Percentiles rank a stretch among this genome's conserved stretches.
Evolutionary conservation across 1,284 basidiomycete genomes (phyloP).

Genomic region (Ustilago trichophora): DNA sequence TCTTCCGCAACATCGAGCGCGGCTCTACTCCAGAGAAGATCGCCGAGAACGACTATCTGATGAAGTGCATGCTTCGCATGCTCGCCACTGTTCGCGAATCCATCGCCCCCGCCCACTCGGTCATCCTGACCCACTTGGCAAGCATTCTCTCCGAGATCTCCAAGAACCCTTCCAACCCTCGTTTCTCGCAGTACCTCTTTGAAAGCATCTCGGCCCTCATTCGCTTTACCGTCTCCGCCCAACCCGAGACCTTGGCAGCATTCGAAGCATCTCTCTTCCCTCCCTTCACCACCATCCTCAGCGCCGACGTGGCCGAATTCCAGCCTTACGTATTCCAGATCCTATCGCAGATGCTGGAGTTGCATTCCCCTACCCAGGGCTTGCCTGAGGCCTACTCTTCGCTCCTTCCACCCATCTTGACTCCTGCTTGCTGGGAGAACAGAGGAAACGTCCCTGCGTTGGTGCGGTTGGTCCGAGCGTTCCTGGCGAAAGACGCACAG

Average conservation of each 20-base stretch:
- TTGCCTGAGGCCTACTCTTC: slow-evolving; percentile 82
- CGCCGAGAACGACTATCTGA: slow-evolving; percentile 96
- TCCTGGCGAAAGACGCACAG: slow-evolving; percentile 77
- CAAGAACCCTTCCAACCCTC: slow-evolving; percentile 95
- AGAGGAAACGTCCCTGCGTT: slow-evolving; percentile 95
- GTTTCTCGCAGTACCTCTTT: slow-evolving; percentile 97
- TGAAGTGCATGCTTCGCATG: slow-evolving; percentile 97
- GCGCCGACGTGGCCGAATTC: slow-evolving; percentile 94
- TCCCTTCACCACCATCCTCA: slow-evolving; percentile 86
- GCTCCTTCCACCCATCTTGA: slow-evolving; percentile 84
- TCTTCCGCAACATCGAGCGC: slow-evolving; percentile 82
- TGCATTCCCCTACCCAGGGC: slow-evolving; percentile 70
- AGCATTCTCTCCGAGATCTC: slow-evolving; percentile 84
- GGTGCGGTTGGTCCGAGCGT: slow-evolving; percentile 86
- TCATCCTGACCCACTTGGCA: slow-evolving; percentile 79
- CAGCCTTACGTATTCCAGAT: slow-evolving; percentile 98
- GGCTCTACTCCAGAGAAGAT: slow-evolving; percentile 90
- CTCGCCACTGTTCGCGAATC: slow-evolving; percentile 86
- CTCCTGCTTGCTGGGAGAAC: slow-evolving; percentile 88
- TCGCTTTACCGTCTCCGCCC: slow-evolving; percentile 76
- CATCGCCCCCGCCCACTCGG: slow-evolving; percentile 76
- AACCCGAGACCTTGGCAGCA: slow-evolving; percentile 74
- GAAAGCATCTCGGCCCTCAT: slow-evolving; percentile 92
- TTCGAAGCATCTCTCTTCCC: slow-evolving; percentile 83
- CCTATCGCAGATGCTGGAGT: slow-evolving; percentile 91